Evolutionary conservation across 2,329 filamentous ascomycete genomes (phyloP), one percentile per base, ranked within the genome.

Genomic region (Chaetomiaceae sp.): DNA sequence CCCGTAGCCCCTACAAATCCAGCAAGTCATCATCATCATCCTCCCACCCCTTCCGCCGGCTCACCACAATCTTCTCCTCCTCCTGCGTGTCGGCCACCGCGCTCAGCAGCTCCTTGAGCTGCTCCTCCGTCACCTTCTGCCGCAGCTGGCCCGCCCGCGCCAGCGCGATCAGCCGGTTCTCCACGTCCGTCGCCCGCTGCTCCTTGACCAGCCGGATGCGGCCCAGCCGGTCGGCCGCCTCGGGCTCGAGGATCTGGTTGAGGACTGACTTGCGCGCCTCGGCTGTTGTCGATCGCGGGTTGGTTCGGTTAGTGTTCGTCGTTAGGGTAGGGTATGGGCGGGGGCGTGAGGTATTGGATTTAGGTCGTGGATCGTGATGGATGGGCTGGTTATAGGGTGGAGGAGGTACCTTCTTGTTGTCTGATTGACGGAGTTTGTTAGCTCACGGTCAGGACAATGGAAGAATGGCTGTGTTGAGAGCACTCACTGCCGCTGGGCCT

Each of bases 171-270:
- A 98, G 78, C 41, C 91, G 72, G 74, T 94, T 90, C 73, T 98
- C 93, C 47, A 98, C 81, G 61, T 96, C 89, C 51, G 77, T 79
- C 29, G 93, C 93, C 60, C 93, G 87, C 58, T 84, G 83, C 65
- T 90, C 88, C 70, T 97, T 97, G 62, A 98, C 93, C 50, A 98
- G 82, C 27, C 91, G 85, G 70, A 98, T 97, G 56, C 93, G 88
- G 47, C 88, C 88, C 1, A 98, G 78, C 12, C 93, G 86, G 70
- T 98, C 93, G 50, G 88, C 86, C 15, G 93, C 93, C 62, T 91
- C 88, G 56, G 93, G 93, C 60, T 90, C 84, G 52, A 98, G 87
- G 72, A 98, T 97, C 68, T 97, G 93, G 58, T 78, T 79, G 52
- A 98, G 83, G 58, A 96, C 85, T 49, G 79, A 76, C 59, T 81